Percentiles rank a stretch among this genome's conserved stretches.
These are phyloP conservation scores for Neurospora pannonica DNA, from an alignment of 495 filamentous ascomycete genomes.

Conservation along the genomic window DNA sequence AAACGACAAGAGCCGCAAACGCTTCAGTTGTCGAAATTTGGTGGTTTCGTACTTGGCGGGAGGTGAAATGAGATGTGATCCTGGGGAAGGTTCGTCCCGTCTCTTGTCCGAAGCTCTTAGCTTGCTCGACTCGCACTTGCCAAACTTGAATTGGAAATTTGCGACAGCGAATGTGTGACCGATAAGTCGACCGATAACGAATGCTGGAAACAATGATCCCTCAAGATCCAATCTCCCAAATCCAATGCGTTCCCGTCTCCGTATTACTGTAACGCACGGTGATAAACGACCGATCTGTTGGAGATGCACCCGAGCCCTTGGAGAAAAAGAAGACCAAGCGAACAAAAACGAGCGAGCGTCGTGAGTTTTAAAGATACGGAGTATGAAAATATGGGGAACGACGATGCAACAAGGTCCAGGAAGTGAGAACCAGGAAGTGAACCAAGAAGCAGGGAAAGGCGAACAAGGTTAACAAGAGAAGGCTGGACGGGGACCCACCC, in stretches of 20 bases:
- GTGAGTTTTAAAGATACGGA: neutral
- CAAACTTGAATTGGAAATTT: neutral
- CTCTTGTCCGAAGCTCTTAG: neutral
- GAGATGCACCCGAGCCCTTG: neutral
- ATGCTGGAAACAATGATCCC: neutral
- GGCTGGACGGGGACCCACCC: neutral
- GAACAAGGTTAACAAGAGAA: neutral
- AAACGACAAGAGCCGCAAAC: neutral
- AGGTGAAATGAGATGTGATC: neutral
- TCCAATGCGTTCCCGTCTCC: neutral
- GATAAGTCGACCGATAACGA: neutral
- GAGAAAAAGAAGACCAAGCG: slow-evolving; percentile 1
- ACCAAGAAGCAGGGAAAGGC: neutral
- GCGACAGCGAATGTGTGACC: neutral
- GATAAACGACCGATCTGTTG: neutral
- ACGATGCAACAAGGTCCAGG: neutral
- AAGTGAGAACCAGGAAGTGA: neutral
- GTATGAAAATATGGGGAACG: neutral
- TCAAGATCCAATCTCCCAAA: neutral
- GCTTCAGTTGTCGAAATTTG: neutral
- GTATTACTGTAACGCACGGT: neutral
- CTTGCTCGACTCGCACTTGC: neutral
- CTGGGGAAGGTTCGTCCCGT: neutral
- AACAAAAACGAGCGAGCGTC: neutral
- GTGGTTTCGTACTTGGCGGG: neutral